Conservation (phyloP, 2,329 filamentous ascomycete species). For the Fusarium sp. region DNA sequence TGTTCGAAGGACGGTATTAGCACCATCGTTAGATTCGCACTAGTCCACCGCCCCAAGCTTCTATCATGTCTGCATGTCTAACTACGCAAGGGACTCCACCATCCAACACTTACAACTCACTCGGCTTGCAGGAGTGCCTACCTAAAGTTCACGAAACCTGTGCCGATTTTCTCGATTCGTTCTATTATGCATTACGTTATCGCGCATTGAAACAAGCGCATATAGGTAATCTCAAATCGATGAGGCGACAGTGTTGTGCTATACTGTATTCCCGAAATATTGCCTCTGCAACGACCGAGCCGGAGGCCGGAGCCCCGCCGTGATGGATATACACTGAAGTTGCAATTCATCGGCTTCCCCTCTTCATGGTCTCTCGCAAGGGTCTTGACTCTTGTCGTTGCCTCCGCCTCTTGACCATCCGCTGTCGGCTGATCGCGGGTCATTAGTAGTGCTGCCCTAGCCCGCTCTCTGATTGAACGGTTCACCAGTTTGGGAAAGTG, state of each 20-base stretch:
- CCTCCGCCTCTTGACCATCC: constrained; percentile 1
- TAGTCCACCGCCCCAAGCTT: constrained; percentile 8
- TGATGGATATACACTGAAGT: background rate
- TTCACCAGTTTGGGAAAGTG: constrained; percentile 7
- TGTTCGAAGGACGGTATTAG: background rate
- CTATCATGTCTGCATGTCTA: background rate
- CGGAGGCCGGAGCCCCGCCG: constrained; percentile 19
- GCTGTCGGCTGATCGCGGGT: constrained; percentile 14
- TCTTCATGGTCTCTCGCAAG: constrained; percentile 13
- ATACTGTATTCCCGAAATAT: constrained; percentile 16
- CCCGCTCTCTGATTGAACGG: constrained; percentile 5
- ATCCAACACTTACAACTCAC: background rate
- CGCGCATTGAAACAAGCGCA: constrained; percentile 10
- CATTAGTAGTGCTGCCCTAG: background rate
- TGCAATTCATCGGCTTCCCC: constrained; percentile 6
- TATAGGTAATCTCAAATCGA: constrained; percentile 1
- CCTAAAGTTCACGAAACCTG: constrained; percentile 5
- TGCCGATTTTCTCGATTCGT: constrained; percentile 25
- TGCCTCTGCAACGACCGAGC: constrained; percentile 17
- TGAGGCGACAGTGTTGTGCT: constrained; percentile 4
- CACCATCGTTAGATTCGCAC: constrained; percentile 1
- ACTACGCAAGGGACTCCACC: background rate
- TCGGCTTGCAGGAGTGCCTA: background rate
- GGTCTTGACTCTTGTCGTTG: constrained; percentile 14
- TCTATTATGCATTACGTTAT: constrained; percentile 26